Percentiles rank a stretch among this genome's conserved stretches.
These are phyloP conservation scores for Solanum dulcamara DNA, from an alignment of 257 asterid species.

Conservation along the genomic window DNA sequence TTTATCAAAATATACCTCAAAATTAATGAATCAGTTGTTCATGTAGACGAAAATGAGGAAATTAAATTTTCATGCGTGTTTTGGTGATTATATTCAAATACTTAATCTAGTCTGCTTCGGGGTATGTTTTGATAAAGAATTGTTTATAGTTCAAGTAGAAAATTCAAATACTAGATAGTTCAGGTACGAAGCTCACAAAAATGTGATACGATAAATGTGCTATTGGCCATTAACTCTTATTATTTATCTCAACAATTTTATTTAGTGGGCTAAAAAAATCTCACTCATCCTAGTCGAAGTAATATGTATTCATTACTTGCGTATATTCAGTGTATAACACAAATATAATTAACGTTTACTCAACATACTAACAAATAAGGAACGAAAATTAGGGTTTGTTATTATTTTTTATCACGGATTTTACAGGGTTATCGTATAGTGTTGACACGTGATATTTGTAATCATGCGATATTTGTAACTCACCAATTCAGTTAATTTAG, in stretches of 20 bases:
- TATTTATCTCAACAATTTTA: neutral
- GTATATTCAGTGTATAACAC: neutral
- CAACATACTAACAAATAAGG: neutral
- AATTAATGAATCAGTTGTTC: neutral
- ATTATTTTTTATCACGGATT: neutral
- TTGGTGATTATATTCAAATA: neutral
- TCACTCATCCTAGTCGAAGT: neutral
- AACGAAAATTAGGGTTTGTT: neutral
- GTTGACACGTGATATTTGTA: neutral
- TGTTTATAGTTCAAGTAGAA: neutral
- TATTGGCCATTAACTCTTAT: neutral
- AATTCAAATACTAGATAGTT: neutral
- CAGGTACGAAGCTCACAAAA: neutral
- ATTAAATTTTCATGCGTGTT: neutral
- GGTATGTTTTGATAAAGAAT: neutral
- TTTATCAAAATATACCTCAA: neutral
- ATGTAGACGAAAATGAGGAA: neutral
- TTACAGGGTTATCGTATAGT: neutral
- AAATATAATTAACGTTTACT: neutral
- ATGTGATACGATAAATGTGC: neutral
- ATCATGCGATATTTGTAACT: neutral
- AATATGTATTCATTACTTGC: neutral
- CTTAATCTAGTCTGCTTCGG: neutral
- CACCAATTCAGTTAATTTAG: neutral
- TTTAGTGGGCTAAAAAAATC: neutral